These are phyloP conservation scores for Neckera pumila DNA, from an alignment of 225 moss, liverwort and hornwort species.

Conservation along the genomic window DNA sequence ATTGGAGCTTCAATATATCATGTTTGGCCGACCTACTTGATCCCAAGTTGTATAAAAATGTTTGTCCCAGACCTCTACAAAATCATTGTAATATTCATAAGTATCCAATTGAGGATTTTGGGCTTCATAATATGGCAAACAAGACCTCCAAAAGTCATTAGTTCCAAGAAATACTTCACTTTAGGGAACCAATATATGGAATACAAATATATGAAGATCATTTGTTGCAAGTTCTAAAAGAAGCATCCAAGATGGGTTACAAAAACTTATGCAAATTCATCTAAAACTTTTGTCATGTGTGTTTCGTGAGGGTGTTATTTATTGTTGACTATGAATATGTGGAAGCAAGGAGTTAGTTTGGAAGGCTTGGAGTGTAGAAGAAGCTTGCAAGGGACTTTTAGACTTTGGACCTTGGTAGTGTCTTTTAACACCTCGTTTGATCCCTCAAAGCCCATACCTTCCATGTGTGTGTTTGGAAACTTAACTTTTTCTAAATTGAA, in stretches of 20 bases:
- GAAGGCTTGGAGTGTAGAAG: background rate
- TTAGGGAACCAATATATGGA: fast-evolving
- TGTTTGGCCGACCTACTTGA: fast-evolving
- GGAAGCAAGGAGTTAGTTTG: fast-evolving
- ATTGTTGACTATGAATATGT: fast-evolving
- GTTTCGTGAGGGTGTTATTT: fast-evolving
- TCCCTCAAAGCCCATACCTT: too few species aligned
- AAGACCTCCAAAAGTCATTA: background rate
- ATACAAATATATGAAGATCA: background rate
- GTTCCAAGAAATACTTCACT: background rate
- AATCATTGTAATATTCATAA: background rate
- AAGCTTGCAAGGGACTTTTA: background rate
- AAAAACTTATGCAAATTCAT: background rate
- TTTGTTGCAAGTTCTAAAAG: fast-evolving
- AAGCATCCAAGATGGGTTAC: background rate
- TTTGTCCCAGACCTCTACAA: background rate
- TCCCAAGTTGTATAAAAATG: background rate
- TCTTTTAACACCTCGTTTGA: background rate
- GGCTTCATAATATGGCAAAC: background rate
- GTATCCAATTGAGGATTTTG: background rate
- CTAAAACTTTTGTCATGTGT: background rate
- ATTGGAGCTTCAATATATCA: background rate
- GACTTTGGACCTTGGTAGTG: background rate
- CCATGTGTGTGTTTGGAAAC: too few species aligned
- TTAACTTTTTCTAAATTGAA: background rate